Base-by-base conservation (phyloP, 179 eudicot species). In the Corrigiola litoralis region DNA sequence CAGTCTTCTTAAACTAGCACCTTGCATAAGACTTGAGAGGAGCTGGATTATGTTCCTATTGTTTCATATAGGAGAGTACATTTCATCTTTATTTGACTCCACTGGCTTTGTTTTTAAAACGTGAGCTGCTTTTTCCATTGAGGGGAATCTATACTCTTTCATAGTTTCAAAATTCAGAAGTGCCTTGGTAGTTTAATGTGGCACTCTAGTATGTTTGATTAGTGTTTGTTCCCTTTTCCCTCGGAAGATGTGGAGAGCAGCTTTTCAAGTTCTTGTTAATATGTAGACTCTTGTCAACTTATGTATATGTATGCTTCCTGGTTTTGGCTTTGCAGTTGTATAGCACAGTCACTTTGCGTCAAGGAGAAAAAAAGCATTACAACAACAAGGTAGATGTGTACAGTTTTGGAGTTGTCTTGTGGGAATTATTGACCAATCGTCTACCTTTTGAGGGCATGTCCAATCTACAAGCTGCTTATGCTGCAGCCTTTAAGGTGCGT, bases 391-490 rank as follows among this genome's bases (percentile, higher is more conserved):
- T 92, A 67, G 98, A 90, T 77, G 95, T 92, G 61, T 92, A 92
- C 69, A 90, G 97, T 76, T 92, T 92, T 69, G 98, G 98, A 31
- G 83, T 92, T 55, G 98, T 92, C 72, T 72, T 92, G 32, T 92
- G 98, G 98, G 98, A 92, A 68, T 64, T 92, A 51, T 56, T 92
- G 70, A 92, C 96, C 32, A 92, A 92, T 60, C 96, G 96, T 41
- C 76, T 92, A 92, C 98, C 98, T 40, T 92, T 92, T 68, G 98
- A 89, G 69, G 96, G 96, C 75, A 92, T 92, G 98, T 92, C 98
- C 62, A 92, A 92, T 74, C 84, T 92, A 81, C 96, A 92, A 77
- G 98, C 98, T 83, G 98, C 98, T 25, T 92, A 92, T 80, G 96
- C 96, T 78, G 98, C 98, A 73, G 98, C 96, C 34, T 92, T 92